Base-by-base conservation (phyloP, 345 rosid species). In the Salix viminalis region DNA sequence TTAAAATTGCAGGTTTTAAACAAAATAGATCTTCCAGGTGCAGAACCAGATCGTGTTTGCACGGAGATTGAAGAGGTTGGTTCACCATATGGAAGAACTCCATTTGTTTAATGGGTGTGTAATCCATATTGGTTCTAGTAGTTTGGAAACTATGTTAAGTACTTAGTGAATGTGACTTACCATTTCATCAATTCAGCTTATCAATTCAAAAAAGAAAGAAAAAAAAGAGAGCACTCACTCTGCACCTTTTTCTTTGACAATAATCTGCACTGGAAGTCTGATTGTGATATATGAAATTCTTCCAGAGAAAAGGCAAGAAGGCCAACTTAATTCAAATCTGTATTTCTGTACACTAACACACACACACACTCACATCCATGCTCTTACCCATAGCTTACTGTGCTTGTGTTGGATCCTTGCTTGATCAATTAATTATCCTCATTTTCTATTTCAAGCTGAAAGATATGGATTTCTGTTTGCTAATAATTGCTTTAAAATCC, bases 11-110 rank as follows among this genome's bases (percentile, higher is more conserved):
- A 93, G 99, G 99, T 96, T 69, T 80, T 96, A 82, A 93, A 96
- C 90, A 96, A 95, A 86, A 93, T 95, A 87, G 99, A 95, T 83
- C 99, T 95, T 81, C 99, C 97, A 56, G 97, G 99, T 37, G 98
- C 99, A 58, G 97, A 91, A 70, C 98, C 99, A 70, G 94, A 89
- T 75, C 86, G 87, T 66, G 92, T 96, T 73, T 62, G 85, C 78
- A 85, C 77, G 85, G 99, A 96, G 89, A 93, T 96, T 84, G 98
- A 96, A 87, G 99, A 96, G 99, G 99, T 93, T 84, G 88, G 96
- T 86, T 73, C 76, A 79, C 70, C 77, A 44, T 75, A 74, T 73
- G 76, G 72, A 71, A 77, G 74, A 76, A 79, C 76, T 83, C 23
- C 61, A 78, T 79, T 76, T 73, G 76, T 52, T 71, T 77, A 67